A percentile compares a stretch with the other conserved stretches of the same genome.
These are phyloP conservation scores for Solanum hybrid DNA, from an alignment of 305 asterid species.

Conservation along the genomic window DNA sequence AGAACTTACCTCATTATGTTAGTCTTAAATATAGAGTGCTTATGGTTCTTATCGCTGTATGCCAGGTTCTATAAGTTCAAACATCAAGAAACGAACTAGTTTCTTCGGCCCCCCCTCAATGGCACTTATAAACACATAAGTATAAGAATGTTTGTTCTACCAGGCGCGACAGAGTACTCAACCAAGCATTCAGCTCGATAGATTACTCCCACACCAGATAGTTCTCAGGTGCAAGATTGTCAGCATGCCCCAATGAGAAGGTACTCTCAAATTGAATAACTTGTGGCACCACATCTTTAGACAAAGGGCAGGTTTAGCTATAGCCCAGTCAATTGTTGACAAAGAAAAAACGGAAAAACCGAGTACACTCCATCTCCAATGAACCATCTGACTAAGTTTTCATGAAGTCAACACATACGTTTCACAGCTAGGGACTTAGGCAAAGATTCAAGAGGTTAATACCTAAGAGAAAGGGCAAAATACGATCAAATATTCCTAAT, in stretches of 20 bases:
- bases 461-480: background rate
- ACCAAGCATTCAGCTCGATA: background rate
- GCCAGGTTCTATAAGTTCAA: background rate
- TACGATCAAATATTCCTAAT: background rate
- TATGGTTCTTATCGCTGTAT: background rate
- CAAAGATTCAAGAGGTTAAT: background rate
- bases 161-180: background rate
- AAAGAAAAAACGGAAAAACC: background rate
- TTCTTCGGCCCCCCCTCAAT: background rate
- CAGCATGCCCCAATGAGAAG: background rate
- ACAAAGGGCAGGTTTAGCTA: background rate
- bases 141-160: background rate
- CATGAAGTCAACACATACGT: background rate
- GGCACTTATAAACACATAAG: background rate
- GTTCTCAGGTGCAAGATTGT: background rate
- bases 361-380: background rate
- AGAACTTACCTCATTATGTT: background rate
- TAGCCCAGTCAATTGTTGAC: background rate
- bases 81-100: background rate
- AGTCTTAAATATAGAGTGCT: background rate
- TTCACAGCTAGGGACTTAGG: background rate
- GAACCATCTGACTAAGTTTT: background rate
- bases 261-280: background rate
- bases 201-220: background rate
- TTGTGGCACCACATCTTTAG: background rate